Conservation (phyloP, 1,284 basidiomycete genomes). For the Dichomitus squalens region DNA sequence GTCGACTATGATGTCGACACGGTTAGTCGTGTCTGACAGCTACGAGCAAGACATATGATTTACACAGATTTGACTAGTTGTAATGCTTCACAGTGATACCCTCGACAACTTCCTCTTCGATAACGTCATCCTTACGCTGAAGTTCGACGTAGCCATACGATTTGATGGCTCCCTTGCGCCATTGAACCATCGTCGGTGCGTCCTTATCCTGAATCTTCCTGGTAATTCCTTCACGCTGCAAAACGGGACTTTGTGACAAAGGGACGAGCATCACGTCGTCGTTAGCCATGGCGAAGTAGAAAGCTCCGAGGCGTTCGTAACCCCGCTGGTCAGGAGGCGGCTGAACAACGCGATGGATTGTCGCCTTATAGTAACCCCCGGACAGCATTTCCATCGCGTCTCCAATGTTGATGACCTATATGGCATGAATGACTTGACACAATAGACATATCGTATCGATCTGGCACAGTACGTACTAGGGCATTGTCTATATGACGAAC, state of each 20-base stretch:
- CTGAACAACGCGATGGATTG: conserved; percentile 44
- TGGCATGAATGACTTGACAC: background rate
- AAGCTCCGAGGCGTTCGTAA: conserved; percentile 42
- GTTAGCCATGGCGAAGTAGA: conserved; percentile 42
- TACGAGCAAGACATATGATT: too few relatives aligned
- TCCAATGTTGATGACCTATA: conserved; percentile 42
- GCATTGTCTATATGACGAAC: conserved; percentile 61
- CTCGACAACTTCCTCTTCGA: conserved; percentile 45
- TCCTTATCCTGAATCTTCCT: conserved; percentile 27
- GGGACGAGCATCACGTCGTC: conserved; percentile 35
- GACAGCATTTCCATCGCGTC: conserved; percentile 45
- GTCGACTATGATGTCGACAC: too few relatives aligned
- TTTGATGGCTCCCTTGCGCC: conserved; percentile 39
- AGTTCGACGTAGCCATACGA: conserved; percentile 40
- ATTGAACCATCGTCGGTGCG: conserved; percentile 40
- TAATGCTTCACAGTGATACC: conserved; percentile 47
- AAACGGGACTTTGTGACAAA: conserved; percentile 30
- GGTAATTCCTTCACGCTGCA: conserved; percentile 33
- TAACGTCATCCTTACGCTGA: conserved; percentile 33
- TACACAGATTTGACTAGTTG: conserved; percentile 33
- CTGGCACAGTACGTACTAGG: conserved; percentile 38
- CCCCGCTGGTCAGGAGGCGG: conserved; percentile 52
- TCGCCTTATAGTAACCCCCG: conserved; percentile 45
- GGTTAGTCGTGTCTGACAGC: too few relatives aligned
- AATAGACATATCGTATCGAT: background rate